phyloP scores from a whole-genome alignment of 1,139 yeast species.

The Yamadazyma atmosphaerica region DNA sequence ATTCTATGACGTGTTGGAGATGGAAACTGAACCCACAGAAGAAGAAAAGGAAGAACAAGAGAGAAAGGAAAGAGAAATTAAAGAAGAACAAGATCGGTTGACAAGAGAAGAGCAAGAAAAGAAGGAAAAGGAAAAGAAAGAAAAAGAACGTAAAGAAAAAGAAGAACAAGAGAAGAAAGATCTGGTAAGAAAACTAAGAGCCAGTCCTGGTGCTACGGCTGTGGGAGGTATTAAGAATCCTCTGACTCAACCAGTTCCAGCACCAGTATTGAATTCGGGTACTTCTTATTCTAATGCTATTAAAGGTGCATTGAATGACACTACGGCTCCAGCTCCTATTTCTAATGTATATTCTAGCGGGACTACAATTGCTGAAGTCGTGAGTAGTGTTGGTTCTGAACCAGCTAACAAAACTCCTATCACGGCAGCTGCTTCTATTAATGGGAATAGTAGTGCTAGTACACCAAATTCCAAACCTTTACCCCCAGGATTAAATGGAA shows the following conservation, averaged over 20 bases:
- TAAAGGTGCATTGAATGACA: constrained; percentile 14
- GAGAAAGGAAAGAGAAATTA: constrained; percentile 10
- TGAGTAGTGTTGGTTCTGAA: constrained; percentile 10
- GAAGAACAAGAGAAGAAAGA: constrained; percentile 10
- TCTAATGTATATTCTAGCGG: constrained; percentile 15
- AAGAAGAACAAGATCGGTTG: constrained; percentile 7
- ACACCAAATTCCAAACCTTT: constrained; percentile 15
- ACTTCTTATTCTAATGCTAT: constrained; percentile 24
- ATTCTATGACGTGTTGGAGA: constrained; percentile 82
- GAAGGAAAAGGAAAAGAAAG: constrained; percentile 13
- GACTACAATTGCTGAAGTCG: constrained; percentile 19
- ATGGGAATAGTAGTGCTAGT: constrained; percentile 11
- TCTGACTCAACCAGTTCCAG: constrained; percentile 11
- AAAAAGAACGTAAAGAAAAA: constrained; percentile 14
- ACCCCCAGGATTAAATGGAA: constrained; percentile 26
- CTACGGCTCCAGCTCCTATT: constrained; percentile 5
- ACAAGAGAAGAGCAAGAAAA: constrained; percentile 7
- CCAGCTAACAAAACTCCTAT: constrained; percentile 8
- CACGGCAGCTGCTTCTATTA: constrained; percentile 18
- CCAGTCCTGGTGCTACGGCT: background rate
- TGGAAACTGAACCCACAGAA: constrained; percentile 55
- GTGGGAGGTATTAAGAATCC: constrained; percentile 2
- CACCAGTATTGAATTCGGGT: constrained; percentile 21
- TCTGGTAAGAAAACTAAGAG: constrained; percentile 5
- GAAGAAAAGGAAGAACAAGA: constrained; percentile 21